Evolutionary conservation across 192 early-diverging fungal genomes (phyloP), one percentile per base, ranked within the genome.

Genomic region (Linnemannia elongata): DNA sequence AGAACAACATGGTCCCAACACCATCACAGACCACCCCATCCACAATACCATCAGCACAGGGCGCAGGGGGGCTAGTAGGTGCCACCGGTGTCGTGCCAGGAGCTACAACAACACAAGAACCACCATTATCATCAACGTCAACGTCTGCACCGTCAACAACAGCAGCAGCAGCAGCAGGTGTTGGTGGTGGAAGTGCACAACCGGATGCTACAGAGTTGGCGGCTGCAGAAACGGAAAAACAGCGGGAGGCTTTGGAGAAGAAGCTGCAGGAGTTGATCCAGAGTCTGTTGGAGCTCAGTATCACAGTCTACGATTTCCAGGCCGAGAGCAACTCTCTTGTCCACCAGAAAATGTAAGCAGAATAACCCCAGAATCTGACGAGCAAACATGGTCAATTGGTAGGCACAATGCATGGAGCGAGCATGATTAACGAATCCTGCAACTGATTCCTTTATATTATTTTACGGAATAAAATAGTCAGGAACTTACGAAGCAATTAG

Each of bases 281-380:
- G 38, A 88, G 85, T 52, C 80, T 92, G 24, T 85, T 90, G 36
- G 91, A 92, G 72, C 83, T 92, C 27, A 90, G 90, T 74, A 88
- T 92, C 54, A 90, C 90, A 33, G 91, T 92, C 74, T 90, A 92
- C 68, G 91, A 92, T 71, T 92, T 92, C 75, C 91, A 92, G 74
- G 74, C 87, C 6, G 90, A 90, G 73, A 81, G 79, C 13, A 90
- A 90, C 69, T 75, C 85, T 9, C 84, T 89, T 47, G 89, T 92
- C 1, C 87, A 88, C 78, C 87, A 92, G 68, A 92, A 92, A 79
- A 89, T 92, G 91, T 92, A 87, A 66, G 77, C 70, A 33, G 20
- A 4, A 27, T 17, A 44, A 54, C 17, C 38, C 17, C 38, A 38
- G 4, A 38, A 4, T 38, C 38, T 38, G 22, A 39, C 47, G 47